Conservation (phyloP, 1,284 basidiomycete genomes). For the Moesziomyces sp. region DNA sequence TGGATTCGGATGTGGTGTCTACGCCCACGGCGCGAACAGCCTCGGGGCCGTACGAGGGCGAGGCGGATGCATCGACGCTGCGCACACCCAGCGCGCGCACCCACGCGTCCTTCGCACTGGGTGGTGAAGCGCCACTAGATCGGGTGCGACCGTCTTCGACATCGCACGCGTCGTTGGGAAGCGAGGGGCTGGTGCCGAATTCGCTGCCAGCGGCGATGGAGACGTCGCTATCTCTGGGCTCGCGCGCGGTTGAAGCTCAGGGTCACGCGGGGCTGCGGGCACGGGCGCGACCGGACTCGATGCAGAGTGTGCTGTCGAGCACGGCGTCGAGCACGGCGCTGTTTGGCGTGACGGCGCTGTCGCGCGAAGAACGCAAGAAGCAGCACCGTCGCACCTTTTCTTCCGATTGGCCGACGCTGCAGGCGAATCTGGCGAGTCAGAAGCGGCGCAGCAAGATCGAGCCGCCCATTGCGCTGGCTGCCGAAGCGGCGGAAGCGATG, state of each 20-base stretch:
- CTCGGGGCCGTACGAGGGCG: constrained; percentile 4
- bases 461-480: neutral
- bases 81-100: constrained; percentile 26
- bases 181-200: neutral
- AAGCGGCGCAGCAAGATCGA: constrained; percentile 29
- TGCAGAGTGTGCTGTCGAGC: constrained; percentile 31
- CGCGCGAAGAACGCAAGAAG: constrained; percentile 45
- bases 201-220: constrained; percentile 15
- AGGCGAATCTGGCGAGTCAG: constrained; percentile 28
- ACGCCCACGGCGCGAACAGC: constrained; percentile 36
- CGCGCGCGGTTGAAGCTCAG: constrained; percentile 10
- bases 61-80: constrained; percentile 10
- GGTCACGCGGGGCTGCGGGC: constrained; percentile 2
- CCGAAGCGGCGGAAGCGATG: neutral
- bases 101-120: neutral
- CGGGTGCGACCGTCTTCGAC: constrained; percentile 14
- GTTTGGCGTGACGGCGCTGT: constrained; percentile 42
- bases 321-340: constrained; percentile 26
- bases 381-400: constrained; percentile 52
- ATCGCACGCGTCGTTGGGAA: constrained; percentile 2
- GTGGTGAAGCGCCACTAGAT: neutral
- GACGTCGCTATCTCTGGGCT: constrained; percentile 25
- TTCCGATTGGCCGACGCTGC: constrained; percentile 46
- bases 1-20: constrained; percentile 27
- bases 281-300: constrained; percentile 31